Percentiles rank a stretch among this genome's conserved stretches.
Conservation (phyloP, 768 basidiomycete species). For the Amanita thiersii region DNA sequence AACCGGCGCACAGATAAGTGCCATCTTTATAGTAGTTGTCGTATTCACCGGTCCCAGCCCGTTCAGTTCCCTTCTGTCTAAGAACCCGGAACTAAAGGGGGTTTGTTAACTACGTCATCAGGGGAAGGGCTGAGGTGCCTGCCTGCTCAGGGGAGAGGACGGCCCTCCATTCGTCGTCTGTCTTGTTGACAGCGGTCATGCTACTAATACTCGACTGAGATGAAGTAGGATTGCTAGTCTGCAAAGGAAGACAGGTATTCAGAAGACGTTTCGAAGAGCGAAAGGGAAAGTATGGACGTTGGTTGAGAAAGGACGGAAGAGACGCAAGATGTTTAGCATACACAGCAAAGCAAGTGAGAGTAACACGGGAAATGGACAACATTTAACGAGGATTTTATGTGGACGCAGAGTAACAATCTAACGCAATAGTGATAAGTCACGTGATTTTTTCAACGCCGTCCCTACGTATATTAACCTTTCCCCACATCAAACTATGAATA, state of each 20-base stretch:
- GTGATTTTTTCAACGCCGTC: too few species aligned
- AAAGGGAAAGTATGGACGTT: neutral
- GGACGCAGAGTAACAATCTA: too few species aligned
- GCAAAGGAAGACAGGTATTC: neutral
- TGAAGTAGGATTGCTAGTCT: neutral
- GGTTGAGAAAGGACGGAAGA: neutral
- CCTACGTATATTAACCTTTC: neutral
- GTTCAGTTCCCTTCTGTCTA: constrained; percentile 83
- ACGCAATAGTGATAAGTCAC: neutral
- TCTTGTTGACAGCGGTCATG: constrained; percentile 38
- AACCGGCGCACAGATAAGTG: constrained; percentile 73
- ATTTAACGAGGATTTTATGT: too few species aligned
- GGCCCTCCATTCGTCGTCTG: constrained; percentile 80
- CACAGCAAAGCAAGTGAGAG: neutral
- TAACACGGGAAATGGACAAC: too few species aligned
- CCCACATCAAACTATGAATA: constrained; percentile 16
- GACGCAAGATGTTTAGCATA: neutral
- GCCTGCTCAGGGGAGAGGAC: constrained; percentile 79
- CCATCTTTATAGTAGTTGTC: constrained; percentile 61
- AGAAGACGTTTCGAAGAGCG: neutral
- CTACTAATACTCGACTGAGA: constrained; percentile 15
- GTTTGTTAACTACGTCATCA: too few species aligned
- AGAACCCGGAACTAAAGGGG: constrained; percentile 77
- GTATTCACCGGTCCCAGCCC: constrained; percentile 70
- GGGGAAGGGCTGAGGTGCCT: constrained; percentile 10